Conservation (phyloP, 768 basidiomycete species). For the Mycena olivaceomarginata region DNA sequence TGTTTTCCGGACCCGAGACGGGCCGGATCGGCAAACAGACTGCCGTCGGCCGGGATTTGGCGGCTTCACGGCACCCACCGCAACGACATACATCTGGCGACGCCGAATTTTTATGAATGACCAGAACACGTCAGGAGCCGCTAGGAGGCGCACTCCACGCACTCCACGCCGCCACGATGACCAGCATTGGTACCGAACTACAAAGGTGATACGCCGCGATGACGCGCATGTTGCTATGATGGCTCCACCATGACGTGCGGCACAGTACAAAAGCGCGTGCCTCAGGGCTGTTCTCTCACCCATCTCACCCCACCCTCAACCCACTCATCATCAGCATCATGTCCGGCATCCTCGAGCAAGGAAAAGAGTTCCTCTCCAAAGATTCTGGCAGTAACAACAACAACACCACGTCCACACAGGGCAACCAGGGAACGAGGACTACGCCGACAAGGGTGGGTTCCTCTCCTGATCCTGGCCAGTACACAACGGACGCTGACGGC, state of each 20-base stretch:
- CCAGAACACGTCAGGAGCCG: no score
- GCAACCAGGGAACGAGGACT: conserved; percentile 20
- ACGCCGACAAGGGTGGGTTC: conserved; percentile 25
- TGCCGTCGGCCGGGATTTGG: no score
- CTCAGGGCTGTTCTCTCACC: conserved; percentile 8
- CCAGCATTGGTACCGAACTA: background rate
- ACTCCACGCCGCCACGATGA: no score
- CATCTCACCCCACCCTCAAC: background rate
- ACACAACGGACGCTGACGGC: background rate
- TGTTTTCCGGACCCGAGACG: no score
- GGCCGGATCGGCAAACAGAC: no score
- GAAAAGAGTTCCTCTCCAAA: conserved; percentile 13
- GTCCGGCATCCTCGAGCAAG: conserved; percentile 21
- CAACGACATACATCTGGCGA: no score
- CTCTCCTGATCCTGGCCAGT: conserved; percentile 3
- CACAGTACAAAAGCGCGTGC: conserved; percentile 18
- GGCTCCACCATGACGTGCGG: conserved; percentile 4
- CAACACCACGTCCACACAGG: background rate
- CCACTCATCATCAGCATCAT: conserved; percentile 1
- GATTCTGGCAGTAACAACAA: background rate
- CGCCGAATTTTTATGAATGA: no score
- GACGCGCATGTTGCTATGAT: background rate
- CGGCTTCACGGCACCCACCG: no score
- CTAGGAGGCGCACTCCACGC: no score
- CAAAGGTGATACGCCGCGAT: background rate